Base-by-base conservation (phyloP, 1,139 yeast species). In the Wickerhamiella infanticola region DNA sequence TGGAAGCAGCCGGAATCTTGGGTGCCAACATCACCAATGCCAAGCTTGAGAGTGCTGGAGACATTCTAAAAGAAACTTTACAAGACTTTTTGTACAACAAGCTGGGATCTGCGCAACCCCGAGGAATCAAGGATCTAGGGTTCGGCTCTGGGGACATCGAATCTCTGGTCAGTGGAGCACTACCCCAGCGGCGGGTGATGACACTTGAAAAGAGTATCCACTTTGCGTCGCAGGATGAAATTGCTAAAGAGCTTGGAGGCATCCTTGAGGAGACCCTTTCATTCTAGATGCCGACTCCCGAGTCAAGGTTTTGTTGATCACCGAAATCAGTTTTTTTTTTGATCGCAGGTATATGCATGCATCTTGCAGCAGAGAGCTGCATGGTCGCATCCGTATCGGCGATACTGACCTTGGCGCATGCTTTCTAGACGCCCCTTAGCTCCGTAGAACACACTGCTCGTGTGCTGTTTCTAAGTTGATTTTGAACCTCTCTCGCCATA, bases 121-220 rank as follows among this genome's bases (percentile, higher is more conserved):
- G 56, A 7, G 69, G 69, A 3, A 55, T 65, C 42, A 43, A 50
- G 36, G 67, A 51, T 27, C 58, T 65, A 13, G 69, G 69, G 4
- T 65, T 62, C 53, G 45, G 51, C 11, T 44, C 53, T 11, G 46
- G 54, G 25, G 68, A 65, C 48, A 51, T 65, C 40, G 63, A 61
- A 13, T 52, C 52, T 13, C 58, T 65, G 18, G 68, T 65, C 8
- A 57, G 61, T 23, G 69, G 69, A 1, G 66, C 69, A 4, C 53
- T 65, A 37, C 69, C 69, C 8, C 69, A 65, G 47, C 58, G 63
- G 29, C 57, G 69, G 27, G 69, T 65, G 24, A 56, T 65, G 45
- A 62, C 45, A 8, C 43, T 48, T 23, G 48, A 47, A 6, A 44
- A 43, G 39, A 41, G 39, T 7, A 43, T 48, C 18, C 51, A 48